phyloP scores from a whole-genome alignment of 1,284 basidiomycete genomes.

The Rhodotorula sp. region DNA sequence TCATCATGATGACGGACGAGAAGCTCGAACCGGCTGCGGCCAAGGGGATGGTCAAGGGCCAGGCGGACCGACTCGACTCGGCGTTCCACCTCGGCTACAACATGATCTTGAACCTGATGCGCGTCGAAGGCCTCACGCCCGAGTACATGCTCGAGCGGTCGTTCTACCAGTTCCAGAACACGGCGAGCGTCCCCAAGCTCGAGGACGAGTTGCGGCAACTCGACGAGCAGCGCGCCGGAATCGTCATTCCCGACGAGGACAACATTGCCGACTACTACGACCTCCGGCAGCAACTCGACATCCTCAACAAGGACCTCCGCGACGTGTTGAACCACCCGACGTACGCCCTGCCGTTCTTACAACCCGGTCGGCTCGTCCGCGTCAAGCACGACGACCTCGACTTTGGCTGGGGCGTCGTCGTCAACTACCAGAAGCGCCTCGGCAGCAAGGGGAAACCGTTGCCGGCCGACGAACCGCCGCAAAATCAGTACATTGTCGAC shows the following conservation, averaged over 20 bases:
- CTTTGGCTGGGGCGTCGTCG: conserved; percentile 94
- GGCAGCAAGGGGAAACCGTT: conserved; percentile 47
- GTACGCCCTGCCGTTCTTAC: conserved; percentile 89
- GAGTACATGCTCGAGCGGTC: conserved; percentile 98
- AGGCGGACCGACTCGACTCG: conserved; percentile 94
- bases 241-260: conserved; percentile 77
- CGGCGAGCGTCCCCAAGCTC: conserved; percentile 77
- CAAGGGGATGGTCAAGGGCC: conserved; percentile 97
- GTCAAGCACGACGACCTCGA: conserved; percentile 81
- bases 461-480: conserved; percentile 69
- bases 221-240: conserved; percentile 66
- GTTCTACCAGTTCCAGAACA: conserved; percentile 98
- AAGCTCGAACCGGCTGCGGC: conserved; percentile 90
- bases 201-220: conserved; percentile 78
- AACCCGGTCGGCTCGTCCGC: conserved; percentile 84
- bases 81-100: conserved; percentile 99
- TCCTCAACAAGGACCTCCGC: conserved; percentile 79
- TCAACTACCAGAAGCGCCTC: conserved; percentile 82
- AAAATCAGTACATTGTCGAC: conserved; percentile 89
- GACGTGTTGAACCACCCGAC: conserved; percentile 92
- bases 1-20: conserved; percentile 99
- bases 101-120: conserved; percentile 98
- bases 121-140: conserved; percentile 96
- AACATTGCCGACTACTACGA: conserved; percentile 88
- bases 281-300: conserved; percentile 82